Evolutionary conservation across 2,329 filamentous ascomycete genomes (phyloP).

Genomic region (Clarireedia homoeocarpa): DNA sequence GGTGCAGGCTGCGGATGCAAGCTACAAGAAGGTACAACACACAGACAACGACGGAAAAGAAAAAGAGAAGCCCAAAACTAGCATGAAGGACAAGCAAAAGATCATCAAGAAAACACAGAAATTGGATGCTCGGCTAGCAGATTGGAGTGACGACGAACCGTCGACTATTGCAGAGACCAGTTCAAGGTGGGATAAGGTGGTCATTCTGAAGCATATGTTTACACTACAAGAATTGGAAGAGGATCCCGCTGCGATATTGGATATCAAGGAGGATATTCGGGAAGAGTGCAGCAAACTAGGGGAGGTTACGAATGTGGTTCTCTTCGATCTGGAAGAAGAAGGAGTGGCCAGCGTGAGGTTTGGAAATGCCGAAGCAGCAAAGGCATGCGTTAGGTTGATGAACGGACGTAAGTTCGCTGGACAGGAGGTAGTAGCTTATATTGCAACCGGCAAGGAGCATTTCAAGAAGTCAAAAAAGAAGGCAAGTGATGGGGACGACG

Average conservation of each 20-base stretch:
- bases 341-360: slow-evolving; percentile 86
- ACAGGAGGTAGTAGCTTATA: slow-evolving; percentile 60
- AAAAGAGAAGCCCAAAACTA: slow-evolving; percentile 42
- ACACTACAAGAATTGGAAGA: slow-evolving; percentile 77
- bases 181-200: slow-evolving; percentile 65
- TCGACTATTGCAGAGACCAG: slow-evolving; percentile 47
- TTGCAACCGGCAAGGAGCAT: slow-evolving; percentile 63
- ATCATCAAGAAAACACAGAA: slow-evolving; percentile 88
- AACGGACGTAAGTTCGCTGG: slow-evolving; percentile 74
- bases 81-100: slow-evolving; percentile 70
- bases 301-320: slow-evolving; percentile 78
- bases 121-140: slow-evolving; percentile 81
- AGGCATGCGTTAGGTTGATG: slow-evolving; percentile 67
- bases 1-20: slow-evolving; percentile 78
- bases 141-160: slow-evolving; percentile 90
- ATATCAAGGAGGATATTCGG: slow-evolving; percentile 91
- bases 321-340: slow-evolving; percentile 80
- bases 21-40: slow-evolving; percentile 84
- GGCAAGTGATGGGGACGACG: slow-evolving; percentile 27
- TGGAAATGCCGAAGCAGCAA: slow-evolving; percentile 59
- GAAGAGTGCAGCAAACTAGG: slow-evolving; percentile 86
- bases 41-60: slow-evolving; percentile 36
- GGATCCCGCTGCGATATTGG: slow-evolving; percentile 72
- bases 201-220: slow-evolving; percentile 91
- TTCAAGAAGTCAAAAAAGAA: slow-evolving; percentile 62